Base-by-base conservation (phyloP, 2,329 filamentous ascomycete species). In the Pestalotiopsis sp. region DNA sequence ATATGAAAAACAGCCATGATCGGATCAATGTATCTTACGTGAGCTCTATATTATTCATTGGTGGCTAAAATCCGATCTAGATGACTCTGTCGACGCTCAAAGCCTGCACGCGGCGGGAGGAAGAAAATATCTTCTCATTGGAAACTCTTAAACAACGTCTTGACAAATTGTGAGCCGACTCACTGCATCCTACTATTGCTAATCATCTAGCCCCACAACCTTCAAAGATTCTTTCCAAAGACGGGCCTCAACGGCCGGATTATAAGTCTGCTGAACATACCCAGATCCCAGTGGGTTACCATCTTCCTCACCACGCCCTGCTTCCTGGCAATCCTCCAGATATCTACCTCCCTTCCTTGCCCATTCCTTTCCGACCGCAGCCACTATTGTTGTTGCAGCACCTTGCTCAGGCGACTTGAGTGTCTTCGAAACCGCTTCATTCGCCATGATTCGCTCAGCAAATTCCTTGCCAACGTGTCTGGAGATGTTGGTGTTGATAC, bases 341-440 rank as follows among this genome's bases (percentile, higher is more conserved):
- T 68, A 85, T 69, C 76, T 74, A 1, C 83, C 84, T 9, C 83
- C 84, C 68, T 78, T 81, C 6, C 75, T 78, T 71, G 83, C 79
- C 73, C 77, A 81, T 49, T 80, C 78, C 65, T 77, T 78, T 2
- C 72, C 76, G 3, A 83, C 65, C 1, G 81, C 83, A 0, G 80
- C 83, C 76, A 78, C 83, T 2, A 84, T 78, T 2, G 77, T 79
- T 36, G 84, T 85, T 2, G 84, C 80, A 59, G 84, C 84, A 4
- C 84, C 84, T 71, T 85, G 84, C 27, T 78, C 79, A 2, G 78
- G 65, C 67, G 68, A 76, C 75, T 81, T 65, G 12, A 65, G 23
- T 23, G 31, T 14, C 17, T 13, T 14, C 4, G n/a, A 36, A 6
- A 65, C 17, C 23, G 38, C 23, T 23, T 49, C 38, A n/a, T 52